phyloP scores from a whole-genome alignment of 192 early-diverging fungal genomes.

The Umbelopsis ramanniana region DNA sequence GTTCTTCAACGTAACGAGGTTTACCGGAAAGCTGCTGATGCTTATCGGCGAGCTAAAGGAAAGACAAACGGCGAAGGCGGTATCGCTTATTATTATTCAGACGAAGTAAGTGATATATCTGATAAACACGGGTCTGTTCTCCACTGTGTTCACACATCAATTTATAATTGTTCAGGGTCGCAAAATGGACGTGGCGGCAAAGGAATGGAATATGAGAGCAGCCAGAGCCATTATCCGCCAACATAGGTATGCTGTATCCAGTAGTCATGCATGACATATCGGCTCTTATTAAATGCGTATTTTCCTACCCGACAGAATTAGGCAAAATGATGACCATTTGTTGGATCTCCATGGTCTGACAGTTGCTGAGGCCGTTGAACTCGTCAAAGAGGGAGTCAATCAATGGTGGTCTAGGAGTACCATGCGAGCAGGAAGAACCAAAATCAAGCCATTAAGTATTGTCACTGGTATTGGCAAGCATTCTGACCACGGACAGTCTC shows the following conservation, averaged over 20 bases:
- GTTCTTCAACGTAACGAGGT: slow-evolving; percentile 50
- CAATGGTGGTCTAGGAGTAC: slow-evolving; percentile 60
- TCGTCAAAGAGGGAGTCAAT: slow-evolving; percentile 61
- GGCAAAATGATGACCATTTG: slow-evolving; percentile 53
- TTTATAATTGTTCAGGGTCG: slow-evolving; percentile 32
- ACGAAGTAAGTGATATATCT: slow-evolving; percentile 44
- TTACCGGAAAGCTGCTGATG: slow-evolving; percentile 51
- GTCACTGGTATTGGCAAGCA: slow-evolving; percentile 72
- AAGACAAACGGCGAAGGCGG: slow-evolving; percentile 50
- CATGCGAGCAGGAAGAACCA: slow-evolving; percentile 35
- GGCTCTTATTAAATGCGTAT: neutral
- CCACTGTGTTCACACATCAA: neutral
- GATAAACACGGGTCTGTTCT: neutral
- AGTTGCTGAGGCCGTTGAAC: slow-evolving; percentile 59
- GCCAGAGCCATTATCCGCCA: slow-evolving; percentile 52
- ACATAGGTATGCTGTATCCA: neutral
- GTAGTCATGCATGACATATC: neutral
- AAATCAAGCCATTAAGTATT: slow-evolving; percentile 58
- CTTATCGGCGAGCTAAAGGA: slow-evolving; percentile 34
- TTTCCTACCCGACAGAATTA: slow-evolving; percentile 33
- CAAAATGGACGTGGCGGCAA: slow-evolving; percentile 45
- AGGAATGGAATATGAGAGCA: slow-evolving; percentile 59
- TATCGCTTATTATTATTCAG: slow-evolving; percentile 55
- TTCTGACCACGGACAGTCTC: slow-evolving; percentile 59
- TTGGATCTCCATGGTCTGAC: slow-evolving; percentile 75